These are phyloP conservation scores for Suillus subaureus DNA, from an alignment of 768 basidiomycete genomes.

Conservation along the genomic window DNA sequence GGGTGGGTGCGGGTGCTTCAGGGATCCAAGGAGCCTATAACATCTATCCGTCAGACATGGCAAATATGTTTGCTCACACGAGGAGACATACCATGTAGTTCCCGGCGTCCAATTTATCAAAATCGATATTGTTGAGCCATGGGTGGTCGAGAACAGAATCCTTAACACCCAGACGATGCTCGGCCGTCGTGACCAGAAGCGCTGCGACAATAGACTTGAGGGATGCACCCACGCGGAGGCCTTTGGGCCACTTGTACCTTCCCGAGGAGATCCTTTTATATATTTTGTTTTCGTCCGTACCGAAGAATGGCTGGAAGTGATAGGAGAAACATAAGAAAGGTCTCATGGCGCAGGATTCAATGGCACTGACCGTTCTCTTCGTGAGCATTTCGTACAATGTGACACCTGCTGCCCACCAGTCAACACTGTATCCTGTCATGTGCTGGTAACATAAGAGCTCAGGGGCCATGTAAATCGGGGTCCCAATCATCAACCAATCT, in stretches of 20 bases:
- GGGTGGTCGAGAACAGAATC: slow-evolving; percentile 42
- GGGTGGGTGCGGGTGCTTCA: slow-evolving; percentile 21
- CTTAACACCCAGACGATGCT: slow-evolving; percentile 40
- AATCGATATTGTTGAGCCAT: slow-evolving; percentile 50
- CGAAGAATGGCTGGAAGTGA: slow-evolving; percentile 15
- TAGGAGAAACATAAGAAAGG: background rate
- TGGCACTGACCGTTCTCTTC: slow-evolving; percentile 32
- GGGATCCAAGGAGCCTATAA: slow-evolving; percentile 48
- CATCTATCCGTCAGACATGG: slow-evolving; percentile 8
- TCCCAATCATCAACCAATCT: slow-evolving; percentile 44
- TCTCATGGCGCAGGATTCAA: background rate
- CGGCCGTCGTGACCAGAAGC: slow-evolving; percentile 38
- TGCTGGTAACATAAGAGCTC: slow-evolving; percentile 38
- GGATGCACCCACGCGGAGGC: slow-evolving; percentile 36
- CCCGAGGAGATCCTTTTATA: slow-evolving; percentile 26
- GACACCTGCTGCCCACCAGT: slow-evolving; percentile 60
- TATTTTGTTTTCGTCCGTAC: slow-evolving; percentile 26
- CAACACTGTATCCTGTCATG: slow-evolving; percentile 36
- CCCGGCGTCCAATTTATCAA: slow-evolving; percentile 46
- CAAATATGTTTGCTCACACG: background rate
- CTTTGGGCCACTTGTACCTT: slow-evolving; percentile 42
- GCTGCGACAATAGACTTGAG: slow-evolving; percentile 45
- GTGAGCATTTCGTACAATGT: slow-evolving; percentile 57
- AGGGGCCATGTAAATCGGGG: slow-evolving; percentile 51
- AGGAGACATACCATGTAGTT: slow-evolving; percentile 45